Evolutionary conservation across 2,329 filamentous ascomycete species (phyloP), one percentile per base, ranked within the genome.

Genomic region (Talaromyces sp.): DNA sequence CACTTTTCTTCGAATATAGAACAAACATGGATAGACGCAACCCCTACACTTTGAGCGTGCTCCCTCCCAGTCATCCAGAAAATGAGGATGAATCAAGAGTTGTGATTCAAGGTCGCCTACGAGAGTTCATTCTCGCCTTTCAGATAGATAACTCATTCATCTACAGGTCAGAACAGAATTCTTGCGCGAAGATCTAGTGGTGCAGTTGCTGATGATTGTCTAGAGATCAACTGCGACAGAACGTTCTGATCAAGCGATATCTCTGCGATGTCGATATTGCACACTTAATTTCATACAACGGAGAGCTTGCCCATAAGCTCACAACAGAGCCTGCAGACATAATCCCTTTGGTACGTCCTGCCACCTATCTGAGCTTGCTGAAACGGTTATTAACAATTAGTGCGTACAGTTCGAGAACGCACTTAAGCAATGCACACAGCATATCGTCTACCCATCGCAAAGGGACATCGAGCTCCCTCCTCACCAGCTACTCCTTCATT

Each of bases 201-300:
- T 5, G 4, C 39, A 31, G 2, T 41, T 27, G 10, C 56, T 59
- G 56, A 59, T 19, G 13, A 43, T 22, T 27, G 7, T 61, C 58
- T 69, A 96, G 95, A 86, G 94, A 98, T 73, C 95, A 98, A 80
- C 87, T 99, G 66, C 88, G 92, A 72, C 93, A 98, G 75, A 99
- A 99, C 81, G 93, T 95, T 8, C 86, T 98, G 1, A 84, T 97
- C 49, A 95, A 97, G 76, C 93, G 93, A 72, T 98, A 93, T 81
- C 97, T 90, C 78, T 97, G 95, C 82, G 94, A 99, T 77, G 87
- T 99, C 75, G 93, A 99, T 76, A 92, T 99, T 71, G 92, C 91
- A 68, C 94, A 99, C 76, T 82, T 99, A 66, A 98, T 98, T 77
- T 95, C 90, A 67, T 98, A 93, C 81, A 95, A 96, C 74, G 94